Conservation (phyloP, 1,284 basidiomycete species). For the Cystobasidium pallidum region DNA sequence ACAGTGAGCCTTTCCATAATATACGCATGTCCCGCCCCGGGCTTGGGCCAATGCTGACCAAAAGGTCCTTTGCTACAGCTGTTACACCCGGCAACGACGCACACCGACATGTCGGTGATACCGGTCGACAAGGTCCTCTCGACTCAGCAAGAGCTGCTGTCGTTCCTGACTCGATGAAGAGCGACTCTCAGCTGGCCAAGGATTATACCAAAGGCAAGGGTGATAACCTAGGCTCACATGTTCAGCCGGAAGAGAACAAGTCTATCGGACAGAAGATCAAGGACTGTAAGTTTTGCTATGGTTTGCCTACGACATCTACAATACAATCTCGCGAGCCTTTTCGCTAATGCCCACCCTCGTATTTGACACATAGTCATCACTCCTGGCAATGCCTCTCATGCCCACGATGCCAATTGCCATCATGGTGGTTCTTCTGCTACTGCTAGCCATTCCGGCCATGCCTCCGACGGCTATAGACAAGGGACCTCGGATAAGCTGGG, state of each 20-base stretch:
- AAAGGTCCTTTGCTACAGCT: not conserved
- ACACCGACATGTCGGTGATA: constrained; percentile 22
- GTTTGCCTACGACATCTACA: no score
- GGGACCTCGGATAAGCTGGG: constrained; percentile 11
- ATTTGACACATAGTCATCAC: constrained; percentile 5
- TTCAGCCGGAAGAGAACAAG: constrained; percentile 30
- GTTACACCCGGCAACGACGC: constrained; percentile 23
- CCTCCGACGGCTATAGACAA: constrained; percentile 28
- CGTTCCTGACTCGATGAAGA: constrained; percentile 32
- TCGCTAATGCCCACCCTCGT: not conserved
- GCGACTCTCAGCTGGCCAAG: constrained; percentile 11
- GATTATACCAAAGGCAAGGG: constrained; percentile 24
- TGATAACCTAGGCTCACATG: constrained; percentile 24
- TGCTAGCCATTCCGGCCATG: constrained; percentile 2
- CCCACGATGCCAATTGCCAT: constrained; percentile 10
- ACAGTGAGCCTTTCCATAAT: constrained; percentile 14
- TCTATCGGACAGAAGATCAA: constrained; percentile 41
- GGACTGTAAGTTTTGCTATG: constrained; percentile 18
- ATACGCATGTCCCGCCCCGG: no score
- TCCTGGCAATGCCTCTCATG: not conserved
- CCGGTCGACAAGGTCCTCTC: constrained; percentile 17
- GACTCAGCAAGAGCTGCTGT: constrained; percentile 16
- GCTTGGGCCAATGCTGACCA: constrained; percentile 14
- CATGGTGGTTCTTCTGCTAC: not conserved
- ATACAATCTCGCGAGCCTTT: not conserved